Evolutionary conservation across 768 basidiomycete genomes (phyloP).

Genomic region (Coprinopsis marcescibilis): DNA sequence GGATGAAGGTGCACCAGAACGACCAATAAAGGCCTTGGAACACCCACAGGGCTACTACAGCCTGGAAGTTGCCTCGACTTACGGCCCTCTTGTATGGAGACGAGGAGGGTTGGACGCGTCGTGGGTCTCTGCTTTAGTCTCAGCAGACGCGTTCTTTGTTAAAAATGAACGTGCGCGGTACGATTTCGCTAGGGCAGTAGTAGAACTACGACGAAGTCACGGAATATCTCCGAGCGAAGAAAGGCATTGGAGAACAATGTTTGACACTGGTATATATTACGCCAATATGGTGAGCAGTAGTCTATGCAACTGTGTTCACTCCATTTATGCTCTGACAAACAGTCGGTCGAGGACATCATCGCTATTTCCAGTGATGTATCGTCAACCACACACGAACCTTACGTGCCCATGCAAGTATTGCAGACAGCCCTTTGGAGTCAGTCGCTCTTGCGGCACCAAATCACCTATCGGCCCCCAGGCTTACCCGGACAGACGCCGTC

Average conservation of each 20-base stretch:
- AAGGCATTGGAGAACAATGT: conserved; percentile 60
- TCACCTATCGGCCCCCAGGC: conserved; percentile 41
- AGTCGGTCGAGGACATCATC: conserved; percentile 80
- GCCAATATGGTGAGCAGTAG: conserved; percentile 64
- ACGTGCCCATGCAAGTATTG: conserved; percentile 59
- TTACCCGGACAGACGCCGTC: conserved; percentile 23
- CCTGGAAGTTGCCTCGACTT: conserved; percentile 8
- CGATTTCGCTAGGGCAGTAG: conserved; percentile 64
- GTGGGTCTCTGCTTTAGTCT: conserved; percentile 72
- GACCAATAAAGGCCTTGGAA: conserved; percentile 19
- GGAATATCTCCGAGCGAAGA: conserved; percentile 62
- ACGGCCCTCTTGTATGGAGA: conserved; percentile 50
- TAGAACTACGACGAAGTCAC: conserved; percentile 62
- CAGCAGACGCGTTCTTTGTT: conserved; percentile 77
- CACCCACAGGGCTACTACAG: conserved; percentile 13
- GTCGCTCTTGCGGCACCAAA: conserved; percentile 56
- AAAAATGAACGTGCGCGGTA: conserved; percentile 77
- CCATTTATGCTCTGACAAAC: conserved; percentile 12
- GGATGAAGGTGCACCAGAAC: no score
- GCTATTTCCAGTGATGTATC: conserved; percentile 70
- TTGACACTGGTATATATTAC: conserved; percentile 77
- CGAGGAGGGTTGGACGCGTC: conserved; percentile 63
- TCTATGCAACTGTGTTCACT: neutral
- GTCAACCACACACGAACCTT: conserved; percentile 60
- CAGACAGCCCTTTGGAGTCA: conserved; percentile 81